Conservation (phyloP, 306 rosid species). For the Ziziphus jujuba region DNA sequence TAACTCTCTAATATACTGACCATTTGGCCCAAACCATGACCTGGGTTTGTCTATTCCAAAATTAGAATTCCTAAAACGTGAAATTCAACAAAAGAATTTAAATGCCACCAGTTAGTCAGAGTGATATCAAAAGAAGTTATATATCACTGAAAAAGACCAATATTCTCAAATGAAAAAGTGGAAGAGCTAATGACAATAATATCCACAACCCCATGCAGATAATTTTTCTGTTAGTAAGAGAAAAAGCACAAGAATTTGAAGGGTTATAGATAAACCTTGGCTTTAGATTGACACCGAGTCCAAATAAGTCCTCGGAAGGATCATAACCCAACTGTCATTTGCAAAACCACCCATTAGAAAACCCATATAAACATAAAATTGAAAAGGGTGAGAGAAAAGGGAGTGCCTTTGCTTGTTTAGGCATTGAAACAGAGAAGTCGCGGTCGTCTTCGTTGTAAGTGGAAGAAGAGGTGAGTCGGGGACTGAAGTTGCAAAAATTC, state of each 20-base stretch:
- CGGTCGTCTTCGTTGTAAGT: conserved; percentile 32
- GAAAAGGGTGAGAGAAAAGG: conserved; percentile 14
- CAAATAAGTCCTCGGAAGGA: conserved; percentile 70
- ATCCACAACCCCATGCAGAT: background rate
- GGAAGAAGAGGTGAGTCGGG: conserved; percentile 43
- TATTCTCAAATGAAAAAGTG: background rate
- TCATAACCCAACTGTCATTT: conserved; percentile 61
- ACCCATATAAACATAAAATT: background rate
- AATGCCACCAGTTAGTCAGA: background rate
- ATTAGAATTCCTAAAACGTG: conserved; percentile 51
- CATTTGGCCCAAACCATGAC: conserved; percentile 93
- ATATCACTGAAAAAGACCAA: background rate
- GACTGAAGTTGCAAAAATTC: conserved; percentile 15
- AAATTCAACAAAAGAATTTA: conserved; percentile 1
- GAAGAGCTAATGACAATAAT: background rate
- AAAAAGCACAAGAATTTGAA: background rate
- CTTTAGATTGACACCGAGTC: conserved; percentile 56
- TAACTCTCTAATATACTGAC: conserved; percentile 85
- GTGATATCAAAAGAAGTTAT: no score
- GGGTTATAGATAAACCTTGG: conserved; percentile 46
- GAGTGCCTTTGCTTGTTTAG: conserved; percentile 45
- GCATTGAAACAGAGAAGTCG: conserved; percentile 48
- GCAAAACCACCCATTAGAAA: conserved; percentile 11
- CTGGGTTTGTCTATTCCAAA: conserved; percentile 50
- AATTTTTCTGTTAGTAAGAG: background rate